Evolutionary conservation across 2,329 filamentous ascomycete species (phyloP).

Genomic region (Cladophialophora chaetospira): DNA sequence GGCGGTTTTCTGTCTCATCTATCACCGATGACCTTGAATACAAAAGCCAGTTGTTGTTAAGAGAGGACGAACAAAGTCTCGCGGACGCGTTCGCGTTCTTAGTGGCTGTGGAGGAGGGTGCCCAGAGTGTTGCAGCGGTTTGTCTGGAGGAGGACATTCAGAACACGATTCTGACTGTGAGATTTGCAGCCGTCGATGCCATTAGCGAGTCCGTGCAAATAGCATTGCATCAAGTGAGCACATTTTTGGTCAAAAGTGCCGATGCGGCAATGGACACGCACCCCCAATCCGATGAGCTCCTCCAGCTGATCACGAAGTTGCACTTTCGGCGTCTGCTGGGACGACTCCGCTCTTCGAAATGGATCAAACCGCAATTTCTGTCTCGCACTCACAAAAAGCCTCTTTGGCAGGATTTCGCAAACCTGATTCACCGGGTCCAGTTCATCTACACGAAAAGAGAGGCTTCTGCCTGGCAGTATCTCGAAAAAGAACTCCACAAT

Average conservation of each 20-base stretch:
- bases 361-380: conserved; percentile 23
- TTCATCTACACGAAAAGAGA: conserved; percentile 20
- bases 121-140: conserved; percentile 36
- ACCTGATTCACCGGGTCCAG: conserved; percentile 21
- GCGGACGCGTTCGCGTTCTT: conserved; percentile 38
- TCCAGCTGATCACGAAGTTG: background rate
- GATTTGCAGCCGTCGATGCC: conserved; percentile 21
- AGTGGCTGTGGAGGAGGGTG: conserved; percentile 35
- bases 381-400: conserved; percentile 26
- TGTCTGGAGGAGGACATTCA: conserved; percentile 35
- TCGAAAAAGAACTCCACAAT: conserved; percentile 7
- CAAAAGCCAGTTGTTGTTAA: background rate
- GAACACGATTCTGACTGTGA: conserved; percentile 7
- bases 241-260: background rate
- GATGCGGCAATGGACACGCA: background rate
- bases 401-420: conserved; percentile 23
- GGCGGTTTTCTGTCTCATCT: conserved; percentile 10
- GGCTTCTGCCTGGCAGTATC: background rate
- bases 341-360: conserved; percentile 27
- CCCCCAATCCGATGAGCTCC: background rate
- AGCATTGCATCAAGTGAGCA: background rate
- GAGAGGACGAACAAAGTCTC: conserved; percentile 34
- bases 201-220: background rate
- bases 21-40: background rate
- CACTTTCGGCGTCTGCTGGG: conserved; percentile 2